phyloP scores from a whole-genome alignment of 306 rosid genomes.

The Vigna mungo region DNA sequence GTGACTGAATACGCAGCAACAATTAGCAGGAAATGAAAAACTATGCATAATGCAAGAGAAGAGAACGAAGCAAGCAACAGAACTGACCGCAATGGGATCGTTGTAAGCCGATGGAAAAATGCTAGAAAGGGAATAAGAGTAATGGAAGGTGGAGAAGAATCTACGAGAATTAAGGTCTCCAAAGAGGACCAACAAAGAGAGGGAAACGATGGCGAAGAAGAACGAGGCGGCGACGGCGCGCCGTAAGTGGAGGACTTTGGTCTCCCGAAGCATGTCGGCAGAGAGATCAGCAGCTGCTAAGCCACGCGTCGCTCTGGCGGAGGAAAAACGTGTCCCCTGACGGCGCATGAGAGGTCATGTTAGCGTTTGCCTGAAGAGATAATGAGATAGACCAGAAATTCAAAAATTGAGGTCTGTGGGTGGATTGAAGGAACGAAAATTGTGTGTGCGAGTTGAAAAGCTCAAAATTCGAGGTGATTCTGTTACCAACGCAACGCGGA shows the following conservation, averaged over 20 bases:
- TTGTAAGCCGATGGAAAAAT: constrained; percentile 41
- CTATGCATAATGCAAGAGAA: background rate
- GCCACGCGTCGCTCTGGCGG: background rate
- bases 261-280: constrained; percentile 48
- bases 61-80: constrained; percentile 16
- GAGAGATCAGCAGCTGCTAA: constrained; percentile 40
- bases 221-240: constrained; percentile 44
- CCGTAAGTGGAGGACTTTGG: constrained; percentile 41
- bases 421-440: constrained; percentile 2
- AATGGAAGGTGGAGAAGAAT: constrained; percentile 54
- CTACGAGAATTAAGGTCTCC: constrained; percentile 56
- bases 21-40: background rate
- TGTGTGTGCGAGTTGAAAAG: background rate
- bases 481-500: constrained; percentile 40
- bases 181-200: constrained; percentile 60
- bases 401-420: background rate
- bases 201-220: constrained; percentile 58
- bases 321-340: background rate
- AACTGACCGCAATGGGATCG: constrained; percentile 57
- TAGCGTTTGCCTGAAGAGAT: background rate
- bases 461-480: constrained; percentile 43
- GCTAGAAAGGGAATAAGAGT: constrained; percentile 47
- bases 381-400: background rate
- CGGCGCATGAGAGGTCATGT: constrained; percentile 25
- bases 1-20: background rate